A percentile compares a stretch with the other conserved stretches of the same genome.
phyloP scores from a whole-genome alignment of 2,329 filamentous ascomycete genomes.

The Pochonia chlamydosporia region DNA sequence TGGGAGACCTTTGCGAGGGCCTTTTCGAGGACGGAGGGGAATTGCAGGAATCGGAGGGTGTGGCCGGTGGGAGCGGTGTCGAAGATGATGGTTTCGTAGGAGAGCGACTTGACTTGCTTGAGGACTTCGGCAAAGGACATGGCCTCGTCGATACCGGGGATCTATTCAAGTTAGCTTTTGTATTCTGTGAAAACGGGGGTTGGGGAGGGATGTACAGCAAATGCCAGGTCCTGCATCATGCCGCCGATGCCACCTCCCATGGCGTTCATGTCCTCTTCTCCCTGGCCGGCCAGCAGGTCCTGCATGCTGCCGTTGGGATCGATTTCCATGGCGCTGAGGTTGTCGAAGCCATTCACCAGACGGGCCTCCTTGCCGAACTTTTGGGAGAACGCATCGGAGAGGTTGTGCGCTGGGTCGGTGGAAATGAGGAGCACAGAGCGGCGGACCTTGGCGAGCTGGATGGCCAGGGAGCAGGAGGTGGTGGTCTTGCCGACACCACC shows the following conservation, averaged over 20 bases:
- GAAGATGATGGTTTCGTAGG: conserved; percentile 98
- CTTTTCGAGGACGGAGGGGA: conserved; percentile 96
- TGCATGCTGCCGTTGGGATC: conserved; percentile 98
- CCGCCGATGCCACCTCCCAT: conserved; percentile 73
- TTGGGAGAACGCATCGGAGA: conserved; percentile 95
- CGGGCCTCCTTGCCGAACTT: conserved; percentile 99
- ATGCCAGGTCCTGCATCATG: conserved; percentile 98
- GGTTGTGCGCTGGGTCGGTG: conserved; percentile 95
- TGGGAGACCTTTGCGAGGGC: conserved; percentile 95
- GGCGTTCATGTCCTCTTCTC: conserved; percentile 62
- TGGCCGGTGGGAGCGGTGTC: conserved; percentile 97
- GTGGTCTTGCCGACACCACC: conserved; percentile 98
- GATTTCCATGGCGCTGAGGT: conserved; percentile 98
- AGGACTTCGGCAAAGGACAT: conserved; percentile 99
- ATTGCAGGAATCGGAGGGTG: conserved; percentile 96
- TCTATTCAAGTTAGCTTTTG: conserved; percentile 43
- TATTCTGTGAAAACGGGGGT: neutral
- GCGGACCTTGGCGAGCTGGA: conserved; percentile 91
- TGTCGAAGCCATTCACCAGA: conserved; percentile 84
- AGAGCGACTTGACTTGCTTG: conserved; percentile 98
- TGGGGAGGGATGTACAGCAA: conserved; percentile 60
- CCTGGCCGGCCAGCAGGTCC: conserved; percentile 75
- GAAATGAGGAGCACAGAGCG: conserved; percentile 96
- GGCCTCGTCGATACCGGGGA: conserved; percentile 96
- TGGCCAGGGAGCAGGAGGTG: conserved; percentile 97